A percentile compares a stretch with the other conserved stretches of the same genome.
Evolutionary conservation across 1,284 basidiomycete species (phyloP).

Genomic region (Cutaneotrichosporon cutaneum): DNA sequence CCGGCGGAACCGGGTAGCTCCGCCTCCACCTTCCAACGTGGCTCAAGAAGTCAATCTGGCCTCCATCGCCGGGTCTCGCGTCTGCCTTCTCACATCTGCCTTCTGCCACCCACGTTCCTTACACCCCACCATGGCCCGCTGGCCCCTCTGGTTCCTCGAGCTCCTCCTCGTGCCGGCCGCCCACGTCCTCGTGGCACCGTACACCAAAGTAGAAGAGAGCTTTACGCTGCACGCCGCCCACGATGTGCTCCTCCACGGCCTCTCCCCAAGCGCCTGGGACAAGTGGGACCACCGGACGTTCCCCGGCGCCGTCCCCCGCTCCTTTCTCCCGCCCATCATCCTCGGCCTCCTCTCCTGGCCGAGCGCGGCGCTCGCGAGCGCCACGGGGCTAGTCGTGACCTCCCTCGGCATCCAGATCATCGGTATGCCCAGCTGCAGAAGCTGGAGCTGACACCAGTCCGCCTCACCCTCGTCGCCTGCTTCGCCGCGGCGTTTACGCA

Average conservation of each 20-base stretch:
- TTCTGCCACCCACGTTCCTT: neutral
- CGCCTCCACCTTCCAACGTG: neutral
- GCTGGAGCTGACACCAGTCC: conserved; percentile 58
- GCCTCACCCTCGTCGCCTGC: conserved; percentile 68
- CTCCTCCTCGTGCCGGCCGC: conserved; percentile 61
- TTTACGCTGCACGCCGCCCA: conserved; percentile 92
- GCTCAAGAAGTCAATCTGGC: neutral
- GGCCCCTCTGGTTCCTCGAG: conserved; percentile 58
- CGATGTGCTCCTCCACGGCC: conserved; percentile 73
- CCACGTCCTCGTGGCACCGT: conserved; percentile 77
- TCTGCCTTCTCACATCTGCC: too few species aligned
- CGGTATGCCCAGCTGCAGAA: too few species aligned
- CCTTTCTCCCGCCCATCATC: conserved; percentile 64
- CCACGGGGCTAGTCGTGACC: conserved; percentile 2
- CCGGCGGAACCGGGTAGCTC: neutral
- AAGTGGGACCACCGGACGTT: conserved; percentile 89
- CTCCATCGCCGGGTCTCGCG: too few species aligned
- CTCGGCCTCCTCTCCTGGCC: conserved; percentile 42
- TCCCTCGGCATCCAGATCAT: conserved; percentile 62
- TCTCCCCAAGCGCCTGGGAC: conserved; percentile 35
- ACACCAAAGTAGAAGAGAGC: conserved; percentile 95
- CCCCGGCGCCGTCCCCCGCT: conserved; percentile 84
- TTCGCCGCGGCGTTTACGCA: conserved; percentile 68
- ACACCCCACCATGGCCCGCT: conserved; percentile 1
- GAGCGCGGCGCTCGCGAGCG: conserved; percentile 7